Base-by-base conservation (phyloP, 768 basidiomycete species). In the Psilocybe subaeruginosa region DNA sequence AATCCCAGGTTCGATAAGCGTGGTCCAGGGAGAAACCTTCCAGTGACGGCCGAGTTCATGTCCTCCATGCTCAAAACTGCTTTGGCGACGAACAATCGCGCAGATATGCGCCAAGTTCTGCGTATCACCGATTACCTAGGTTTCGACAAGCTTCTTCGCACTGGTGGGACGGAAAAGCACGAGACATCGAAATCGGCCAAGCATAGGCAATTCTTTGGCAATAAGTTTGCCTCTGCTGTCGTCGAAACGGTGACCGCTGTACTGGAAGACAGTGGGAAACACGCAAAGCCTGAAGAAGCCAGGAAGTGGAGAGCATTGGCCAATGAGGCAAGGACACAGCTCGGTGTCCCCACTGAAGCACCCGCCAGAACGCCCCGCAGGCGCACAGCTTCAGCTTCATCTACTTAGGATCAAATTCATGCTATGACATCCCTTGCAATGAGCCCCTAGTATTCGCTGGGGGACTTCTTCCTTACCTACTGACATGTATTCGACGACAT, bases 21-120 rank as follows among this genome's bases (percentile, higher is more conserved):
- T 39, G 72, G 76, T n/a, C 56, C 69, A 33, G 82, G 82, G 29
- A 75, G 78, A 61, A 80, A 77, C 61, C 62, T 87, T 48, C 57
- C 70, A 14, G 85, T 85, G 16, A 79, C 82, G 43, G 77, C 80
- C 8, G 83, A 85, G 63, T 80, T 80, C 30, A 77, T 89, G 73
- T 85, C 85, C 50, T 76, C 74, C 49, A 74, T 92, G 64, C 69
- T 87, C 57, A 83, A 85, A 23, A 80, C 85, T 1, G 88, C 91
- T n/a, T 66, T 85, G 46, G 78, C 77, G 11, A 82, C 81, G 19
- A 76, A 77, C 23, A 82, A 84, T 61, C 70, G 72, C 12, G 80
- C 81, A 33, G 76, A 85, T 66, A 76, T 85, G 67, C 82, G 84
- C 23, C 88, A 91, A 66, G 82, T 80, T 60, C 66, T 91, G 57